These are phyloP conservation scores for Royoungia palumana DNA, from an alignment of 768 basidiomycete species.

Conservation along the genomic window DNA sequence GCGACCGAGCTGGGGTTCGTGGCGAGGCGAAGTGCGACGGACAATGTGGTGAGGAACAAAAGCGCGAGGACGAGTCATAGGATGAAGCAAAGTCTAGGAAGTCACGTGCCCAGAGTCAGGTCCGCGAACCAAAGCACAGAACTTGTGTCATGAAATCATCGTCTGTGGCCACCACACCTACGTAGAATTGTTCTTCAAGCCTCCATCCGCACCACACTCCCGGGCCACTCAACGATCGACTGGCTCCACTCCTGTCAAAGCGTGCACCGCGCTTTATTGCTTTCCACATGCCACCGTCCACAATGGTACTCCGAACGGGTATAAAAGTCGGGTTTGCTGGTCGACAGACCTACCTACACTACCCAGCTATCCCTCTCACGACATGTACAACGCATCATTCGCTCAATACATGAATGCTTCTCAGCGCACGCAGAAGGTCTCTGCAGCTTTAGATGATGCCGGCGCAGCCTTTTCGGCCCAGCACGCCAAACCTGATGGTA, in stretches of 20 bases:
- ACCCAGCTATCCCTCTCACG: background rate
- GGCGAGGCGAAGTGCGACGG: too few species aligned
- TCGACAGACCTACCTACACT: background rate
- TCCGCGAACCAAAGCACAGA: too few species aligned
- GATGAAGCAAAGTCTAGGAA: too few species aligned
- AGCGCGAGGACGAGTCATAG: too few species aligned
- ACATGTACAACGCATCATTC: constrained; percentile 10
- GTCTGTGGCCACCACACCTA: too few species aligned
- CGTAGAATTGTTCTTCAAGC: too few species aligned
- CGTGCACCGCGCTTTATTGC: background rate
- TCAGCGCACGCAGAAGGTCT: constrained; percentile 3
- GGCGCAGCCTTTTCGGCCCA: constrained; percentile 15
- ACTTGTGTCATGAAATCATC: too few species aligned
- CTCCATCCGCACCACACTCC: too few species aligned
- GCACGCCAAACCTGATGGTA: constrained; percentile 8
- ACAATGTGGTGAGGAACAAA: too few species aligned
- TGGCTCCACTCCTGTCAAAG: background rate
- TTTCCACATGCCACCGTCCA: background rate
- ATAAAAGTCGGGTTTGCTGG: constrained; percentile 9
- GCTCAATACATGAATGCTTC: background rate
- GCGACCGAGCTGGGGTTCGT: too few species aligned
- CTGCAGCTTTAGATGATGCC: constrained; percentile 5
- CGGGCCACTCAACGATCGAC: too few species aligned
- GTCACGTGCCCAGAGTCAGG: too few species aligned
- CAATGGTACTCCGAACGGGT: background rate